Base-by-base conservation (phyloP, 2,329 filamentous ascomycete species). In the Alternaria alternata region DNA sequence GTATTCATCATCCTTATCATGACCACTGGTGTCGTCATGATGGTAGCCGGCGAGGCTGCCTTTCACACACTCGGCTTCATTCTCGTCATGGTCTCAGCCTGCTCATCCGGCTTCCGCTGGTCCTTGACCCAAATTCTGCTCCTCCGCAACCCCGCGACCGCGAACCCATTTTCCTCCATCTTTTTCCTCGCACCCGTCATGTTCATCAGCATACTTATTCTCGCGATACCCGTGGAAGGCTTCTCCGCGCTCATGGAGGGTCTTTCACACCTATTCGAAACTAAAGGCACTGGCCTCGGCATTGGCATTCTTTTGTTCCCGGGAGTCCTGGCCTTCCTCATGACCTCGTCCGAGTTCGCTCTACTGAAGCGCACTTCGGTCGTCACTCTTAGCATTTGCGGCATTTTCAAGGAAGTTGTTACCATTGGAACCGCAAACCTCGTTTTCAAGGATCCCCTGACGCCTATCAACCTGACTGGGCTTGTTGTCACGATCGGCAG, bases 351-450 rank as follows among this genome's bases (percentile, higher is more conserved):
- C 54, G 95, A 99, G 80, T 99, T 98, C 77, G 94, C 95, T 54
- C 87, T 99, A 63, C 86, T 99, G 67, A 91, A 97, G 82, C 92
- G 95, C 48, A 98, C 94, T 0, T 96, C 92, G 1, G 95, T 99
- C 54, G 95, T 99, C 52, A 98, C 95, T 0, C 85, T 99, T 46
- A 96, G 91, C 52, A 97, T 99, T 69, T 96, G 94, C 64, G 95
- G 95, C 62, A 98, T 99, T 63, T 98, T 99, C 85, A 99, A 99
- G 78, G 95, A 99, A 81, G 95, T 98, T 41, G 89, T 99, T 56
- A 99, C 95, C 14, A 98, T 99, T 72, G 90, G 88, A 41, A 93
- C 93, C 1, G 94, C 94, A 0, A 91, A 93, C 8, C 78, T 96
- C 28, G 88, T 97, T 4, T 99, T 97, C 82, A 87, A 95, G 70